Percentiles rank a stretch among this genome's conserved stretches.
Conservation (phyloP, 257 asterid species). For the Penstemon newberryi region DNA sequence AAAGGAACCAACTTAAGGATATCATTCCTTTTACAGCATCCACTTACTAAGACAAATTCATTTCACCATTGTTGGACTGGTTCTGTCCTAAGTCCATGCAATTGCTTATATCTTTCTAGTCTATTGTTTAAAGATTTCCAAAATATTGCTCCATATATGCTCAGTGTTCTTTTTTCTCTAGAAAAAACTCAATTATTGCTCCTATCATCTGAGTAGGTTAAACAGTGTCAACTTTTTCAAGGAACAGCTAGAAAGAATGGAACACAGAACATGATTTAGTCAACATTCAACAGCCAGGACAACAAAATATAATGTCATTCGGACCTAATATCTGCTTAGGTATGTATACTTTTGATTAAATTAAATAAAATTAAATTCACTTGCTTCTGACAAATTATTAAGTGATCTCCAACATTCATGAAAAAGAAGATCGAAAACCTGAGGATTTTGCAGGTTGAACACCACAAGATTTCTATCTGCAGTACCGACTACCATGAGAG, state of each 20-base stretch:
- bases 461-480: conserved; percentile 87
- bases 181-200: background rate
- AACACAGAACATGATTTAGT: background rate
- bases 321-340: background rate
- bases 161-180: no score
- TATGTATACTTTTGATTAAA: background rate
- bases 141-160: background rate
- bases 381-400: conserved; percentile 8
- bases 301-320: background rate
- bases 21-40: background rate
- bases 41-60: background rate
- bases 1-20: background rate
- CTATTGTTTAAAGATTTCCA: background rate
- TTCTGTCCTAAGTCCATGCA: background rate
- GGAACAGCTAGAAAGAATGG: background rate
- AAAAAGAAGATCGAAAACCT: conserved; percentile 47
- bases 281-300: background rate
- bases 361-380: background rate
- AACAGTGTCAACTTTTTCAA: background rate
- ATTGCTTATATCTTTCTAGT: background rate
- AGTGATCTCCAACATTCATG: conserved; percentile 11
- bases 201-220: background rate
- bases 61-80: background rate
- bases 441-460: conserved; percentile 94
- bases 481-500: conserved; percentile 94